Evolutionary conservation across 2,329 filamentous ascomycete genomes (phyloP), one percentile per base, ranked within the genome.

Genomic region (Aureobasidium uvarum): DNA sequence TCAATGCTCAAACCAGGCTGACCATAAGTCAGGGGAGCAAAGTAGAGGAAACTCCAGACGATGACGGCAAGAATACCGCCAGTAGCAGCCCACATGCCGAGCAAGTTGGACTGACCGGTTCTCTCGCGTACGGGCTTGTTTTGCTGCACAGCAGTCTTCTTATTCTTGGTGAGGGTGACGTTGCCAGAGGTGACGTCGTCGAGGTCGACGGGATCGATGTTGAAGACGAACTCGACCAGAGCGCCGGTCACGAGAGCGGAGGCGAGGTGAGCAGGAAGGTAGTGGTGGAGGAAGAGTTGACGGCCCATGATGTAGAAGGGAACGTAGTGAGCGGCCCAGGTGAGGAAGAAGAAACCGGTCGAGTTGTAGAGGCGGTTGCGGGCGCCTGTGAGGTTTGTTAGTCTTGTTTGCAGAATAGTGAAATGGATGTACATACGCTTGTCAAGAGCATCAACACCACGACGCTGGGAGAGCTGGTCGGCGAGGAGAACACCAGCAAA

Each of bases 261-360:
- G 0, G 95, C 94, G 13, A 99, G 84, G 75, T 99, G 95, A 0
- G 95, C 92, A 0, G 95, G 95, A 3, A 99, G 86, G 75, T 99
- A 99, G 79, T 99, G 95, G 78, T 99, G 95, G 71, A 99, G 79
- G 87, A 99, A 99, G 69, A 97, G 88, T 77, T 99, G 94, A 72
- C 94, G 92, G 66, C 94, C 94, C 94, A 99, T 99, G 69, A 97
- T 86, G 81, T 88, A 99, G 83, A 99, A 99, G 62, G 94, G 94
- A 77, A 96, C 87, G 82, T 97, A 99, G 77, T 99, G 95, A 2
- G 92, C 94, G 16, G 91, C 92, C 95, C 95, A 99, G 65, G 92
- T 92, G 66, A 99, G 86, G 86, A 97, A 98, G 83, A 99, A 96
- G 85, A 99, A 99, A 28, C 95, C 95, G 0, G 95, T 98, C 64